Base-by-base conservation (phyloP, 140 eudicot species). In the Stevia rebaudiana region DNA sequence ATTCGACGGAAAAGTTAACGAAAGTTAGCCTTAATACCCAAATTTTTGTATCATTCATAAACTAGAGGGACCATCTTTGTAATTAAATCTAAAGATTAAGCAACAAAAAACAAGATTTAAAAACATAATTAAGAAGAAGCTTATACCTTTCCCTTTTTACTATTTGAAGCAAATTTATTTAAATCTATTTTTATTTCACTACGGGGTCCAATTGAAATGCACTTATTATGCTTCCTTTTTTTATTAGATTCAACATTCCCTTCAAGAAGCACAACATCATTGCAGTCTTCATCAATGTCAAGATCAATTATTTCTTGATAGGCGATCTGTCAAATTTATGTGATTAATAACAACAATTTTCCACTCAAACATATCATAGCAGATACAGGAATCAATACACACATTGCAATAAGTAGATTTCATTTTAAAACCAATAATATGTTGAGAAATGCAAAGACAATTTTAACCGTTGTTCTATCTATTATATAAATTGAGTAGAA, bases 201-300 rank as follows among this genome's bases (percentile, higher is more conserved):
- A 53, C 67, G 31, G 58, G 68, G 18, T 21, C 51, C 89, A 11
- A 46, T 24, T 9, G 78, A 74, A 54, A 69, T 63, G 68, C 68
- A 68, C 71, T 61, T 18, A 33, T 52, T 18, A 56, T 65, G 79
- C 95, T 57, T 33, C 4, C 13, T 36, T 16, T 3, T 57, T 16
- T 31, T 35, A 2, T 10, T 15, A 30, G 40, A 55, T 4, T 61
- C 76, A 15, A 49, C 56, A 43, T 68, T 72, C 62, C 69, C 78
- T 61, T 73, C 79, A 69, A 70, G 65, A 16, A 74, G 58, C 58
- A 70, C 75, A 8, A 78, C 67, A 68, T 76, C 90, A 52, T 51
- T 67, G 42, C 60, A 36, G 53, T 87, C 94, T 58, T 90, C 97
- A 72, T 84, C 82, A 78, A 78, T 69, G 78, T 91, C 96, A 47